phyloP scores from a whole-genome alignment of 768 basidiomycete species.

The Calocybe indica region DNA sequence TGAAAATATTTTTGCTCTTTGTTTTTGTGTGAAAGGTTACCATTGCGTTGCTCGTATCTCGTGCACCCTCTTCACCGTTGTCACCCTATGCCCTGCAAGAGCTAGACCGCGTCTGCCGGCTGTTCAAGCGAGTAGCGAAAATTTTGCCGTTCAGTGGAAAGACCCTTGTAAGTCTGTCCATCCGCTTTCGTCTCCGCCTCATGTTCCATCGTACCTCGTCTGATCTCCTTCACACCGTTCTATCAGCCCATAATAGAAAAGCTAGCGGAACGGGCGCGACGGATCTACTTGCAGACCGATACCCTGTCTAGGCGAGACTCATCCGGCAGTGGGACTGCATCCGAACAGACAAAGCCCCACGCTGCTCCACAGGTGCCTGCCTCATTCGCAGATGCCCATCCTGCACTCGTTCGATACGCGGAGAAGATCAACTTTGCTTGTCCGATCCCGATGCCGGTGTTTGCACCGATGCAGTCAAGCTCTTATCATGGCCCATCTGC shows the following conservation, averaged over 20 bases:
- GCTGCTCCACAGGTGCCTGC: slow-evolving; percentile 17
- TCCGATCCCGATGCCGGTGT: slow-evolving; percentile 2
- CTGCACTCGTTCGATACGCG: slow-evolving; percentile 24
- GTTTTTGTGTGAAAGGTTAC: slow-evolving; percentile 39
- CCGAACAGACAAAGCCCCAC: no score
- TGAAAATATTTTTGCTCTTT: neutral
- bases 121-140: slow-evolving; percentile 52
- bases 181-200: neutral
- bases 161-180: slow-evolving; percentile 39
- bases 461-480: neutral
- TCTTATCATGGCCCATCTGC: neutral
- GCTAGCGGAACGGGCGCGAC: slow-evolving; percentile 19
- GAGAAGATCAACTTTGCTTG: slow-evolving; percentile 22
- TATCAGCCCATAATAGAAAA: slow-evolving; percentile 50
- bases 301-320: slow-evolving; percentile 11
- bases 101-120: slow-evolving; percentile 48
- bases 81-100: slow-evolving; percentile 56
- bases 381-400: slow-evolving; percentile 30
- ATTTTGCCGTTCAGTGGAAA: slow-evolving; percentile 57
- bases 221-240: neutral
- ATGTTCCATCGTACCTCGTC: neutral
- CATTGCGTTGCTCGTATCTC: slow-evolving; percentile 56
- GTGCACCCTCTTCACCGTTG: slow-evolving; percentile 53
- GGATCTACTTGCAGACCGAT: no score
- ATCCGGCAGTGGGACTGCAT: slow-evolving; percentile 5